Percentiles rank a stretch among this genome's conserved stretches.
These are phyloP conservation scores for Xanthoparmelia taractica DNA, from an alignment of 495 filamentous ascomycete genomes.

Conservation along the genomic window DNA sequence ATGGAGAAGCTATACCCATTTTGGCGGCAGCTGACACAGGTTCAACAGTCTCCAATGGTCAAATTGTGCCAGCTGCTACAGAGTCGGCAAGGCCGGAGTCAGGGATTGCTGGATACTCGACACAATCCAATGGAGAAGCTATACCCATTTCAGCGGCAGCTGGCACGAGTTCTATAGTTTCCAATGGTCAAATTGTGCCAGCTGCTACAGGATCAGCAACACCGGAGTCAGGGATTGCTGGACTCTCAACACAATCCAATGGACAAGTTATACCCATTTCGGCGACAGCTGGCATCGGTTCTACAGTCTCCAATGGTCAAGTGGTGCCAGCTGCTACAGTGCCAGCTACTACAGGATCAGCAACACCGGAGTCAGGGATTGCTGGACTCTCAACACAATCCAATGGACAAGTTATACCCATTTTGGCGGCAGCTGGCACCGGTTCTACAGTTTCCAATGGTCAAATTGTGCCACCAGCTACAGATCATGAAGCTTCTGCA, in stretches of 20 bases:
- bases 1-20: slow-evolving; percentile 1
- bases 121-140: slow-evolving; percentile 1
- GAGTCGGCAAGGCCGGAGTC: not conserved
- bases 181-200: slow-evolving; percentile 30
- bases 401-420: slow-evolving; percentile 2
- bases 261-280: slow-evolving; percentile 5
- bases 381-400: slow-evolving; percentile 3
- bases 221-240: not conserved
- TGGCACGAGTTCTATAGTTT: slow-evolving; percentile 5
- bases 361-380: not conserved
- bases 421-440: not conserved
- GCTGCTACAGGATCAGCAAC: slow-evolving; percentile 7
- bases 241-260: slow-evolving; percentile 6
- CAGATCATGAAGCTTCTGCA: slow-evolving; percentile 2
- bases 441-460: slow-evolving; percentile 25
- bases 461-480: slow-evolving; percentile 23
- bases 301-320: not conserved
- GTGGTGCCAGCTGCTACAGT: not conserved
- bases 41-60: slow-evolving; percentile 26
- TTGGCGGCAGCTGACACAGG: not conserved
- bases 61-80: slow-evolving; percentile 21
- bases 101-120: slow-evolving; percentile 1
- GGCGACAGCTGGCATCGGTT: not conserved
- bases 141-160: slow-evolving; percentile 5
- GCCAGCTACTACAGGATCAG: not conserved